Evolutionary conservation across 305 asterid genomes (phyloP).

Genomic region (Fraxinus angustifolia): DNA sequence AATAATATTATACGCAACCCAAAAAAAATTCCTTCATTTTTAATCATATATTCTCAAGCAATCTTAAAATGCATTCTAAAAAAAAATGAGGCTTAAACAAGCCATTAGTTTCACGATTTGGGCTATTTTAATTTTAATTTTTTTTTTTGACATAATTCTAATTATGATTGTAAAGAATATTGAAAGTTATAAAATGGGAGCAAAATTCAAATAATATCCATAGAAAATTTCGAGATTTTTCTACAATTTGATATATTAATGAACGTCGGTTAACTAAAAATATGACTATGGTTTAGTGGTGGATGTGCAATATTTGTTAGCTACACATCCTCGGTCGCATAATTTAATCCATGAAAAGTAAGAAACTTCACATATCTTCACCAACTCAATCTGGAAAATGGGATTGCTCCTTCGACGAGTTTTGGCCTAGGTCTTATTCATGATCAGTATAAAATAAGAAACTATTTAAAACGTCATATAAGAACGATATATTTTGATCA

Average conservation of each 20-base stretch:
- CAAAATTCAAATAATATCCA: slow-evolving; percentile 3
- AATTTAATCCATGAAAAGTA: background rate
- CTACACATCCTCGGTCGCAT: background rate
- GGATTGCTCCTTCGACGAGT: background rate
- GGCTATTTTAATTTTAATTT: slow-evolving; percentile 16
- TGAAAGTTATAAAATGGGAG: background rate
- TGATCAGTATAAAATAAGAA: background rate
- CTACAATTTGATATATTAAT: background rate
- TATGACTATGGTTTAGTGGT: background rate
- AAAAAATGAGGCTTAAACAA: background rate
- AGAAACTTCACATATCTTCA: background rate
- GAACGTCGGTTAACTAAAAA: background rate
- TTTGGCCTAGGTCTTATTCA: background rate
- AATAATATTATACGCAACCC: background rate
- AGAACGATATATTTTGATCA: background rate
- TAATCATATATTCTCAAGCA: background rate
- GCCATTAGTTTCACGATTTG: background rate
- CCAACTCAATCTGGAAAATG: background rate
- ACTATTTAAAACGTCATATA: background rate
- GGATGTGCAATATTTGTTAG: background rate
- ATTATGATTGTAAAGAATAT: background rate
- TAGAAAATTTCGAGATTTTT: background rate
- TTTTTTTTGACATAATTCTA: background rate
- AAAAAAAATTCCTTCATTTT: background rate
- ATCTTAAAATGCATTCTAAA: background rate